A percentile compares a stretch with the other conserved stretches of the same genome.
These are phyloP conservation scores for Ustilago shanxiensis DNA, from an alignment of 1,284 basidiomycete species.

Conservation along the genomic window DNA sequence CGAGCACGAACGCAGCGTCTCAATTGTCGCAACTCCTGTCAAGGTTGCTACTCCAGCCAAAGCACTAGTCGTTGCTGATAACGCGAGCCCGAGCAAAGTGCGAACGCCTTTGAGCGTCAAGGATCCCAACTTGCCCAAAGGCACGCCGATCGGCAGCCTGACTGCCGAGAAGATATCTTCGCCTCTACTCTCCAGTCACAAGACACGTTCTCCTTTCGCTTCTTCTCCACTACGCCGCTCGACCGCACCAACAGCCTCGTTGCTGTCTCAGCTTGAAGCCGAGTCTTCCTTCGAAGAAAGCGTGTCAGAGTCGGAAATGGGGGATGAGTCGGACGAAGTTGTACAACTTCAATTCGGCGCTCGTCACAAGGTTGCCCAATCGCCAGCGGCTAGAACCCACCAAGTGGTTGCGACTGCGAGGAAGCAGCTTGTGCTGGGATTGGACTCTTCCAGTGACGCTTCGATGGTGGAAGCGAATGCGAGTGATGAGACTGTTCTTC, in stretches of 20 bases:
- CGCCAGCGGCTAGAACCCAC: not conserved
- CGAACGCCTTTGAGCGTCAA: slow-evolving; percentile 33
- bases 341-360: slow-evolving; percentile 20
- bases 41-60: not conserved
- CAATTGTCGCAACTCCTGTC: not conserved
- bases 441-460: slow-evolving; percentile 20
- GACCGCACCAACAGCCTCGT: not conserved
- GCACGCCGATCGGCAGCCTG: not conserved
- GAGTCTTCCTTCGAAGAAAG: slow-evolving; percentile 26
- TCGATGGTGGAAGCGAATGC: slow-evolving; percentile 9
- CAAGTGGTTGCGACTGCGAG: not conserved
- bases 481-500: slow-evolving; percentile 31
- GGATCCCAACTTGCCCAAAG: slow-evolving; percentile 26
- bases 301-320: slow-evolving; percentile 13
- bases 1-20: not conserved
- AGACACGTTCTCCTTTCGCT: not conserved
- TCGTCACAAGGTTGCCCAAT: not conserved
- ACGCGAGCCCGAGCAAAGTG: not conserved
- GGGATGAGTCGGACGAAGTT: slow-evolving; percentile 21
- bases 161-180: slow-evolving; percentile 6
- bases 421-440: slow-evolving; percentile 28
- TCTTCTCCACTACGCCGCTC: slow-evolving; percentile 20
- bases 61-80: not conserved
- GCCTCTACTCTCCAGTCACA: not conserved
- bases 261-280: not conserved